Base-by-base conservation (phyloP, 371 early-diverging fungal species). In the Actinomucor elegans region DNA sequence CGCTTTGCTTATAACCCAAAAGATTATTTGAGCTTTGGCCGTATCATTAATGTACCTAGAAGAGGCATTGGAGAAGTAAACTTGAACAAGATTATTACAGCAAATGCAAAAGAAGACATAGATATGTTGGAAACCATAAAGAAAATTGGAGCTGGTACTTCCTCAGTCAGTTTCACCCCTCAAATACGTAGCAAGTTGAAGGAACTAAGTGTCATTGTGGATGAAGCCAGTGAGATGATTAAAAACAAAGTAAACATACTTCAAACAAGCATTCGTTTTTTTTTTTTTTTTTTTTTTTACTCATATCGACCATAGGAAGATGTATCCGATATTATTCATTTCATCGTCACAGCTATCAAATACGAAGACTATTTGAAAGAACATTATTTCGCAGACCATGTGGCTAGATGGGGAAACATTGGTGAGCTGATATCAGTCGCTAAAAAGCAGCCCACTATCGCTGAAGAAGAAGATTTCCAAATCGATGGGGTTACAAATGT, bases 11-110 rank as follows among this genome's bases (percentile, higher is more conserved):
- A 64, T 52, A 84, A 83, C 42, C 65, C 68, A 0, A 55, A 54
- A 21, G 80, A 86, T 43, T 56, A 60, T 7, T 27, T 63, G 4
- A 77, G 82, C 1, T 67, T 79, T 6, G 64, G 52, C 10, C 66
- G 68, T 6, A 68, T 77, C 31, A 52, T 86, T 45, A 71, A 75
- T 27, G 73, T 70, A 18, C 71, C 82, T 0, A 75, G 63, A 23
- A 57, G 72, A 40, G 71, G 75, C 14, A 44, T 86, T 24, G 86
- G 86, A 1, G 71, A 71, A 12, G 76, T 52, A 1, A 59, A 62
- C 0, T 12, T 73, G 14, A 28, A 48, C 2, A 59, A 57, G 32
- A 69, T 86, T 10, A 3, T 37, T 9, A 17, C 10, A n/a, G 7
- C n/a, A 0, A 28, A 27, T 24, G 24, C 21, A 32, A 15, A 28